Evolutionary conservation across 139 green algal genomes (phyloP).

Genomic region (Haematococcus sp.): DNA sequence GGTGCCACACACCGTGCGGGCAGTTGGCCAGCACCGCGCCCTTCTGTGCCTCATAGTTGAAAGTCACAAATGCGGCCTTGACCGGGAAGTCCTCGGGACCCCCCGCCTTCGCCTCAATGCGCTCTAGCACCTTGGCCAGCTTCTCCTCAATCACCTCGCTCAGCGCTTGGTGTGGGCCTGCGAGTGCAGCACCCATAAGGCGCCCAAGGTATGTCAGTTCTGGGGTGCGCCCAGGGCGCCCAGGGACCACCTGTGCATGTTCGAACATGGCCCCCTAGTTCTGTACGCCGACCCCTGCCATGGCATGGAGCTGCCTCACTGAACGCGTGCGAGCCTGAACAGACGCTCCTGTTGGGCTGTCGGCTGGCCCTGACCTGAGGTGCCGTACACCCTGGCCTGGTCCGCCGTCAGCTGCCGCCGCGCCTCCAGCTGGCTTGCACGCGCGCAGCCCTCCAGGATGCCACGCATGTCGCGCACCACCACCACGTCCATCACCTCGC

Average conservation of each 20-base stretch:
- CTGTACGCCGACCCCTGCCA: too few species aligned
- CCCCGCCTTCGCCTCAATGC: neutral
- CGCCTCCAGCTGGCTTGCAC: constrained; percentile 36
- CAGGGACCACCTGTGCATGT: neutral
- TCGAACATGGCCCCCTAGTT: too few species aligned
- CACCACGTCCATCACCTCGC: constrained; percentile 51
- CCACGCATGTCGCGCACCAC: constrained; percentile 44
- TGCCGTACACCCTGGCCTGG: too few species aligned
- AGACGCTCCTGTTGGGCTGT: neutral
- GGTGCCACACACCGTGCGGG: constrained; percentile 31
- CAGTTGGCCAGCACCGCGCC: constrained; percentile 11
- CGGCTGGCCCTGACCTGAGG: too few species aligned
- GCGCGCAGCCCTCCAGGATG: constrained; percentile 25
- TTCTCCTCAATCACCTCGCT: constrained; percentile 4
- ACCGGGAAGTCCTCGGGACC: neutral
- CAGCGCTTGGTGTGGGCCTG: neutral
- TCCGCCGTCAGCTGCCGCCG: neutral
- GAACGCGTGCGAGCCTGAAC: too few species aligned
- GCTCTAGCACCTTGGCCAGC: constrained; percentile 1
- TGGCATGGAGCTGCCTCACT: too few species aligned
- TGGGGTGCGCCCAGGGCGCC: too few species aligned
- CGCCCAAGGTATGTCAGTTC: too few species aligned
- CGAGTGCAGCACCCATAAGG: too few species aligned
- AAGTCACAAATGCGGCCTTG: constrained; percentile 51
- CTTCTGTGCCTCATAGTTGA: constrained; percentile 32